Conservation (phyloP, 2,329 filamentous ascomycete genomes). For the Pseudocercospora eumusae region DNA sequence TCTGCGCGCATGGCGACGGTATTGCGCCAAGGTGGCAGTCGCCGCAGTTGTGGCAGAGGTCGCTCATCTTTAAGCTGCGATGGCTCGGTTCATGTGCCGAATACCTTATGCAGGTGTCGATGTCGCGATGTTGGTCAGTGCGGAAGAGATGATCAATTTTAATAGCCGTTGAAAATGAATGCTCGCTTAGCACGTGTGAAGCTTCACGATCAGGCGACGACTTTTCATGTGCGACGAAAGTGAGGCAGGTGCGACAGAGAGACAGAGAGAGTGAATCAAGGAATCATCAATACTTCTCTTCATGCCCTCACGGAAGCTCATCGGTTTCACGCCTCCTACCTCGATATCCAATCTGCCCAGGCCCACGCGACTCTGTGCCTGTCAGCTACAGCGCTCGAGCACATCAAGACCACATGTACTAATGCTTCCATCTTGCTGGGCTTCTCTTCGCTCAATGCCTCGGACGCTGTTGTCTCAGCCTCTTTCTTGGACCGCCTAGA, state of each 20-base stretch:
- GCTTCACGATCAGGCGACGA: background rate
- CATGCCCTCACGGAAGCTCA: too few relatives aligned
- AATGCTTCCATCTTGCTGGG: background rate
- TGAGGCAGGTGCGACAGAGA: background rate
- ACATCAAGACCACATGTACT: too few relatives aligned
- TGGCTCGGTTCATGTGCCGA: too few relatives aligned
- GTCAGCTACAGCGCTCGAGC: background rate
- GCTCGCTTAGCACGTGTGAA: background rate
- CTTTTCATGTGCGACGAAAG: background rate
- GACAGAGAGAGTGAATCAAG: background rate
- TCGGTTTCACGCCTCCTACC: background rate
- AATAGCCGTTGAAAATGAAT: background rate
- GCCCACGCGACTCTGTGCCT: too few relatives aligned
- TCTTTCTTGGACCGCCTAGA: too few relatives aligned
- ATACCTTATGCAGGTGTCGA: background rate
- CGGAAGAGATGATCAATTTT: background rate
- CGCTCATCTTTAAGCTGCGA: too few relatives aligned
- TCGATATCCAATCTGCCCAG: background rate
- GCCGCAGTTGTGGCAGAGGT: conserved; percentile 32
- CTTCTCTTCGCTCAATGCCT: background rate
- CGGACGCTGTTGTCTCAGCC: too few relatives aligned
- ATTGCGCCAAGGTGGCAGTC: conserved; percentile 30
- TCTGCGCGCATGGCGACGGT: conserved; percentile 24
- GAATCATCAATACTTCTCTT: background rate
- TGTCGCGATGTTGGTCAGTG: background rate